Percentiles rank a stretch among this genome's conserved stretches.
These are phyloP conservation scores for Suillus plorans DNA, from an alignment of 768 basidiomycete species.

Conservation along the genomic window DNA sequence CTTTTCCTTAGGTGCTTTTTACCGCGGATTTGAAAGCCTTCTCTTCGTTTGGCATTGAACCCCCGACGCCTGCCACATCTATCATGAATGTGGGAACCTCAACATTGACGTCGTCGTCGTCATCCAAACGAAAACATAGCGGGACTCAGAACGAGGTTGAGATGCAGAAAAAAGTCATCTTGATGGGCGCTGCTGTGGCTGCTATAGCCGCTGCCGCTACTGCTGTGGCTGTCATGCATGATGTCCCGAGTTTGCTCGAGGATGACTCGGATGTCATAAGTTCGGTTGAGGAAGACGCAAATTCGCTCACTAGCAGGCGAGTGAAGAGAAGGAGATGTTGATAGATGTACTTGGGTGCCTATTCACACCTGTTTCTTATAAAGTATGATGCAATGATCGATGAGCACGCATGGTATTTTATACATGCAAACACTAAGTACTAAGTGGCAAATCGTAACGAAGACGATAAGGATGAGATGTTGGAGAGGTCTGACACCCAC, in stretches of 20 bases:
- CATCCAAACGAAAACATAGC: neutral
- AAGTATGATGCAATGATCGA: neutral
- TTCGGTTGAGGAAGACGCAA: neutral
- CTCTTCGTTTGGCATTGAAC: conserved; percentile 48
- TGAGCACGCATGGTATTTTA: too few relatives aligned
- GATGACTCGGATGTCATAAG: neutral
- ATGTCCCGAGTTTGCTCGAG: neutral
- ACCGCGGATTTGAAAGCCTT: conserved; percentile 74
- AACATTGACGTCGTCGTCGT: neutral
- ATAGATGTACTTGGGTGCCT: neutral
- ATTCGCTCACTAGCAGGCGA: neutral
- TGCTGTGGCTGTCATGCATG: neutral
- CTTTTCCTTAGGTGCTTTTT: conserved; percentile 58
- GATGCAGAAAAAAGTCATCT: neutral
- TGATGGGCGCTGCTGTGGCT: neutral
- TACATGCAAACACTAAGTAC: neutral
- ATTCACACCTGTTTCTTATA: neutral
- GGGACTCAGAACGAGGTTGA: neutral
- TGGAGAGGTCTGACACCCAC: conserved; percentile 69
- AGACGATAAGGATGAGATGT: conserved; percentile 35
- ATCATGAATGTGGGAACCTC: neutral
- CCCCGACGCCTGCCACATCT: neutral
- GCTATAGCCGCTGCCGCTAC: neutral
- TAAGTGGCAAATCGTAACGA: too few relatives aligned
- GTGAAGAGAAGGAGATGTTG: neutral